Percentiles rank a stretch among this genome's conserved stretches.
Conservation (phyloP, 2,329 filamentous ascomycete species). For the Apiospora phragmitis region DNA sequence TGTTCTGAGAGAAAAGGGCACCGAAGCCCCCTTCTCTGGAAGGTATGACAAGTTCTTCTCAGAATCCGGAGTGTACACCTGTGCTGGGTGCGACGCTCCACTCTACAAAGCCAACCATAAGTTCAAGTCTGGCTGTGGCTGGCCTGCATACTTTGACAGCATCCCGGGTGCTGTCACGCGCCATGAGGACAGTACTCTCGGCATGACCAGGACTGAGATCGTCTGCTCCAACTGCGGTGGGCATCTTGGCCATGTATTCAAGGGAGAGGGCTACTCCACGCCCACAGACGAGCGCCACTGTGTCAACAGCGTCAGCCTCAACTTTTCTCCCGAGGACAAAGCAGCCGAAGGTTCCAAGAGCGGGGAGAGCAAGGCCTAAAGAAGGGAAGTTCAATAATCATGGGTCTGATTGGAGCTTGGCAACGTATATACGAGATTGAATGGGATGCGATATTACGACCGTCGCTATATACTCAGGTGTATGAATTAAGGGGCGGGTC, state of each 20-base stretch:
- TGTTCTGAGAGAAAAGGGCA: conserved; percentile 88
- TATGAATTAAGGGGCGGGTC: too few relatives aligned
- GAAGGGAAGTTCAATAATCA: neutral
- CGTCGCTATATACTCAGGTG: too few relatives aligned
- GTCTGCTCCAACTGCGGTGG: conserved; percentile 93
- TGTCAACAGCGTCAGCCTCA: conserved; percentile 90
- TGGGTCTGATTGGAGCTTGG: neutral
- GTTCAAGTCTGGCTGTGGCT: conserved; percentile 94
- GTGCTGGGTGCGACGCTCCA: conserved; percentile 81
- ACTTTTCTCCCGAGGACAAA: conserved; percentile 70
- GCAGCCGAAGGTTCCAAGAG: conserved; percentile 39
- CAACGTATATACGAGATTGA: neutral
- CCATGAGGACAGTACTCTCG: conserved; percentile 73
- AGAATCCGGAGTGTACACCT: conserved; percentile 76
- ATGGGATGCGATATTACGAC: neutral
- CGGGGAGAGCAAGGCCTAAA: conserved; percentile 9
- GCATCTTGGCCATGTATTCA: conserved; percentile 88
- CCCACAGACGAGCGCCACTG: conserved; percentile 97
- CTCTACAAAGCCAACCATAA: conserved; percentile 94
- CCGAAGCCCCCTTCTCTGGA: conserved; percentile 77
- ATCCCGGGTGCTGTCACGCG: conserved; percentile 87
- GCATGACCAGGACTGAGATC: conserved; percentile 90
- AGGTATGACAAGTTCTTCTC: conserved; percentile 87
- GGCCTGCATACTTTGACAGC: conserved; percentile 97
- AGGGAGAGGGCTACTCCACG: conserved; percentile 79